Base-by-base conservation (phyloP, 352 stramenopile species). In the Globisporangium echinulatum region DNA sequence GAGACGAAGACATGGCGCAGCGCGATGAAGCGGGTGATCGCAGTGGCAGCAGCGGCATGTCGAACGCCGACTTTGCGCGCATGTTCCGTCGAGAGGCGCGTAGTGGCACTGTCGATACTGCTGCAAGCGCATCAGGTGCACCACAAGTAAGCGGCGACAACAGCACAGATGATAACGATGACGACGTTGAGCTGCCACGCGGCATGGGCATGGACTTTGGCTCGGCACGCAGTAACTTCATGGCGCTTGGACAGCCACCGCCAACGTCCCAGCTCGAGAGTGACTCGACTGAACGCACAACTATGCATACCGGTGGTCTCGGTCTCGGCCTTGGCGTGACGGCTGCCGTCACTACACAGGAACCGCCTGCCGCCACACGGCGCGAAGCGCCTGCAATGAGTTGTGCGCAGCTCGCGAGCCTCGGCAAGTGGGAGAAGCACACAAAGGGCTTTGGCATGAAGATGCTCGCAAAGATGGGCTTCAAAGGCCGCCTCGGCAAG, bases 391-490 rank as follows among this genome's bases (percentile, higher is more conserved):
- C 43, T 4, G 19, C 48, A 10, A 57, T 65, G 53, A 65, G 47
- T 40, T 49, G 49, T 6, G 59, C 59, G 33, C 59, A 66, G 37
- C 52, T 66, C 36, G 51, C 54, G 37, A 54, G 4, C 33, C 13
- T 46, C 11, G 54, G 44, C 44, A 48, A 64, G 53, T 99, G 96
- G 96, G 86, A 98, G 77, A 98, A 97, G 70, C 96, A 99, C 74
- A 98, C 94, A 14, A 98, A 97, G 62, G 96, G 94, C 33, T 98
- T 99, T 62, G 96, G 94, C 10, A 87, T 93, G 59, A 98, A 98
- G 71, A 89, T 99, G 71, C 71, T 99, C 54, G 68, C 86, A 33
- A 99, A 98, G 71, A 98, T 99, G 92, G 96, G 96, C 48, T 99
- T 98, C 64, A 90, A 76, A 15, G 94, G 94, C 13, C 92, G 94